Base-by-base conservation (phyloP, 2,329 filamentous ascomycete species). In the Xylaria sp. region DNA sequence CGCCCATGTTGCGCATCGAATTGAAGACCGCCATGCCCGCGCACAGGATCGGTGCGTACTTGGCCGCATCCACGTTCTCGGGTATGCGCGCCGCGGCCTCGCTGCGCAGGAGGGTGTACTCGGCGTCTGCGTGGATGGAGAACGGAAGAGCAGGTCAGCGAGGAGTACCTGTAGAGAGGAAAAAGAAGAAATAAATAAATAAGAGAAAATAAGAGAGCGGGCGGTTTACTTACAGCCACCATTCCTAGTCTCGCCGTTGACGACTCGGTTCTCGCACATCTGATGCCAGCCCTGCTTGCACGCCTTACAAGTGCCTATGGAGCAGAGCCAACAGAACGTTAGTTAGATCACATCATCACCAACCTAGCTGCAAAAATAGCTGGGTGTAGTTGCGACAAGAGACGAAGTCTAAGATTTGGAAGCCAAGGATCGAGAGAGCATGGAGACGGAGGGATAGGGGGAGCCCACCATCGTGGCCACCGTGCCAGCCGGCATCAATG, bases 251-350 rank as follows among this genome's bases (percentile, higher is more conserved):
- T 72, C 78, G 17, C 84, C 75, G 19, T 84, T 84, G 64, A 86
- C 85, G 60, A 84, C 68, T 34, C 68, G 71, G 52, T 81, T 80
- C 16, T 77, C 71, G 65, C 84, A 87, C 72, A 84, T 80, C 68
- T 86, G 82, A 65, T 77, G 81, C 39, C 77, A 65, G 0, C 82
- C 83, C 2, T 77, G 71, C 48, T 76, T 76, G 69, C 84, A 87
- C 20, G 76, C 64, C 44, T 72, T 75, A 70, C 84, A 87, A 1
- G 72, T 74, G 4, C 69, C 44, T 38, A 19, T 18, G 21, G 2
- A 22, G 21, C 17, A 13, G n/a, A n/a, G n/a, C n/a, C n/a, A n/a
- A n/a, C n/a, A 46, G 16, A 20, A 11, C 8, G 7, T 9, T n/a
- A 18, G 26, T 46, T 16, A 46, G 39, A 17, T 4, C 9, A 41